These are phyloP conservation scores for Mitragyna speciosa DNA, from an alignment of 257 asterid genomes.

Conservation along the genomic window DNA sequence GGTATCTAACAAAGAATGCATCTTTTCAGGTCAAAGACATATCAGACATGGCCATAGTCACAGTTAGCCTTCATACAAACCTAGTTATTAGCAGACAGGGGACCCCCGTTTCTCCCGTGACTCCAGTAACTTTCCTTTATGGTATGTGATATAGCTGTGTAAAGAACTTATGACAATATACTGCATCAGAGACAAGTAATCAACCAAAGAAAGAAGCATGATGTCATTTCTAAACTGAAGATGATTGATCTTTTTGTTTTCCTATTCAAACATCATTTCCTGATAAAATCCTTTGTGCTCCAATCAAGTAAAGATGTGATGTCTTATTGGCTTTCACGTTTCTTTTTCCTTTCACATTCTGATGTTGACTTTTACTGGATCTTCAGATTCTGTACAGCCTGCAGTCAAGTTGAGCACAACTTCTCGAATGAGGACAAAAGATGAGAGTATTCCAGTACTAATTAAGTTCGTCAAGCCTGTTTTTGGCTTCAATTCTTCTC, in stretches of 20 bases:
- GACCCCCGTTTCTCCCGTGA: constrained; percentile 69
- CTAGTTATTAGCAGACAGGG: constrained; percentile 65
- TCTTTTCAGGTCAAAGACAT: constrained; percentile 55
- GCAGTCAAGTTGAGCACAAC: constrained; percentile 72
- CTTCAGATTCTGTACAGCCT: constrained; percentile 76
- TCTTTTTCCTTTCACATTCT: neutral
- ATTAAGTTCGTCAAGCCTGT: constrained; percentile 82
- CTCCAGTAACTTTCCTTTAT: constrained; percentile 81
- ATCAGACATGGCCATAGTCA: constrained; percentile 58
- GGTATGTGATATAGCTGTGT: constrained; percentile 43
- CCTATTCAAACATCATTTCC: neutral
- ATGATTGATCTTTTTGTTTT: neutral
- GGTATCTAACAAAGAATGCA: neutral
- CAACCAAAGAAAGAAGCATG: too few relatives aligned
- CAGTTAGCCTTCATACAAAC: constrained; percentile 63
- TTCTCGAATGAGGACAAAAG: constrained; percentile 56
- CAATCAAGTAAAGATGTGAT: neutral
- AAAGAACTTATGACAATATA: neutral
- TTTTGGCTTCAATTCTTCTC: constrained; percentile 73
- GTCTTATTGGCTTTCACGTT: neutral
- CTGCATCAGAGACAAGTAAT: neutral
- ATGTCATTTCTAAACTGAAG: neutral
- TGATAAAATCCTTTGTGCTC: neutral
- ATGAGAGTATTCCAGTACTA: constrained; percentile 50
- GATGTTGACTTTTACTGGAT: constrained; percentile 16